phyloP scores from a whole-genome alignment of 495 filamentous ascomycete species.

The Cryomyces antarcticus region DNA sequence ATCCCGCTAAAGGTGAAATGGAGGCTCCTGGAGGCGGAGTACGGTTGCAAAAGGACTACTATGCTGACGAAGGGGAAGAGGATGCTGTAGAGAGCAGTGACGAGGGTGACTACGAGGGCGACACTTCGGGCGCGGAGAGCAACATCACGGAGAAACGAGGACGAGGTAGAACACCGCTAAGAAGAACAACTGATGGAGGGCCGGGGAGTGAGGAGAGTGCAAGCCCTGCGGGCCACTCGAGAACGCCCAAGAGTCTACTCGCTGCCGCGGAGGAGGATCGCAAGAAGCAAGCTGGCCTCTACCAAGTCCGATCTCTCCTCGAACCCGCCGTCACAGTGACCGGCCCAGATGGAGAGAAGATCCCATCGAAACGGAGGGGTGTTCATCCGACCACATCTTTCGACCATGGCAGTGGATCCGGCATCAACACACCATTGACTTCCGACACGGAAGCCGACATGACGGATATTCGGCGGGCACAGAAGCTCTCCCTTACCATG shows the following conservation, averaged over 20 bases:
- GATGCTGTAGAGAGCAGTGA: constrained; percentile 21
- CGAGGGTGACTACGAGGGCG: constrained; percentile 20
- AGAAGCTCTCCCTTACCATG: constrained; percentile 58
- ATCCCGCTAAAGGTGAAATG: constrained; percentile 14
- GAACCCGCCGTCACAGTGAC: constrained; percentile 46
- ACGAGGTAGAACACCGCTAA: constrained; percentile 11
- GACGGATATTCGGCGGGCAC: constrained; percentile 65
- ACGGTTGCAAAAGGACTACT: constrained; percentile 55
- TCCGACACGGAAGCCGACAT: constrained; percentile 77
- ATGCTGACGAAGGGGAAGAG: constrained; percentile 35
- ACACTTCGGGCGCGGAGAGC: constrained; percentile 2
- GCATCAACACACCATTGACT: constrained; percentile 53
- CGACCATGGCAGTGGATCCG: constrained; percentile 36
- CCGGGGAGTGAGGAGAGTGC: constrained; percentile 5
- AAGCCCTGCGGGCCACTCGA: too few species aligned
- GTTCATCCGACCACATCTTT: constrained; percentile 71
- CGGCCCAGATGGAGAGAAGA: constrained; percentile 34
- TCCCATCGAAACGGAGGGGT: constrained; percentile 34
- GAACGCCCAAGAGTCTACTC: constrained; percentile 32
- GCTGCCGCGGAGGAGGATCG: constrained; percentile 62
- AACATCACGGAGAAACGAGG: constrained; percentile 14
- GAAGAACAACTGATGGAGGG: constrained; percentile 8
- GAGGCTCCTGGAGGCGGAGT: constrained; percentile 29
- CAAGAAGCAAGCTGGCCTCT: constrained; percentile 18
- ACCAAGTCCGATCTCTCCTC: constrained; percentile 35